phyloP scores from a whole-genome alignment of 495 filamentous ascomycete genomes.

The Podospora anserina region DNA sequence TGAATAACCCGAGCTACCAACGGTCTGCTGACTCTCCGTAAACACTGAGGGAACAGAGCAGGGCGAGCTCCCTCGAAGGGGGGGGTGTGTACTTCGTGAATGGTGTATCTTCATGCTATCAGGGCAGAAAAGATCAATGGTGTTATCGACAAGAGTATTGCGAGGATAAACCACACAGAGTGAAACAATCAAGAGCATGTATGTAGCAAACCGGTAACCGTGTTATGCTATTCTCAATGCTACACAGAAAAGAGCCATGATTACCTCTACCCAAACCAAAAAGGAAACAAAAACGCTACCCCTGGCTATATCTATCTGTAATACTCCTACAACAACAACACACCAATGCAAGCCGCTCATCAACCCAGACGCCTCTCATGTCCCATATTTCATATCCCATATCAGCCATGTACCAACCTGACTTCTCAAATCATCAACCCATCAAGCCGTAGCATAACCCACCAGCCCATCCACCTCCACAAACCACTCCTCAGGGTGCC shows the following conservation, averaged over 20 bases:
- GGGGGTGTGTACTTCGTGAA: too few relatives aligned
- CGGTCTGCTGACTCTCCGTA: too few relatives aligned
- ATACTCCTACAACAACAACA: background rate
- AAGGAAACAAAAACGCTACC: background rate
- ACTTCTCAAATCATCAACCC: background rate
- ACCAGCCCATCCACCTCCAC: background rate
- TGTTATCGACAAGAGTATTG: too few relatives aligned
- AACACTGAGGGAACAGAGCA: too few relatives aligned
- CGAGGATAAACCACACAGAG: too few relatives aligned
- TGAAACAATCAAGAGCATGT: too few relatives aligned
- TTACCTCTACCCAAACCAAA: background rate
- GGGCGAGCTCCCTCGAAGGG: too few relatives aligned
- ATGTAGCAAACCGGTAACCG: background rate
- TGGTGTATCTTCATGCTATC: too few relatives aligned
- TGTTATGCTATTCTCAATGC: background rate
- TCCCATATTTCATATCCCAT: background rate
- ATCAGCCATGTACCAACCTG: background rate
- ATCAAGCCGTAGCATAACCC: background rate
- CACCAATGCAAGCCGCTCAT: background rate
- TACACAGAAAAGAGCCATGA: background rate
- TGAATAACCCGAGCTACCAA: too few relatives aligned
- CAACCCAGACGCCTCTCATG: background rate
- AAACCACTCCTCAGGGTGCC: slow-evolving; percentile 22
- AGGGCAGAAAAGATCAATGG: too few relatives aligned
- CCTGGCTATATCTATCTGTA: background rate